Percentiles rank a stretch among this genome's conserved stretches.
These are phyloP conservation scores for Pleurotus ostreatus DNA, from an alignment of 768 basidiomycete genomes.

Conservation along the genomic window DNA sequence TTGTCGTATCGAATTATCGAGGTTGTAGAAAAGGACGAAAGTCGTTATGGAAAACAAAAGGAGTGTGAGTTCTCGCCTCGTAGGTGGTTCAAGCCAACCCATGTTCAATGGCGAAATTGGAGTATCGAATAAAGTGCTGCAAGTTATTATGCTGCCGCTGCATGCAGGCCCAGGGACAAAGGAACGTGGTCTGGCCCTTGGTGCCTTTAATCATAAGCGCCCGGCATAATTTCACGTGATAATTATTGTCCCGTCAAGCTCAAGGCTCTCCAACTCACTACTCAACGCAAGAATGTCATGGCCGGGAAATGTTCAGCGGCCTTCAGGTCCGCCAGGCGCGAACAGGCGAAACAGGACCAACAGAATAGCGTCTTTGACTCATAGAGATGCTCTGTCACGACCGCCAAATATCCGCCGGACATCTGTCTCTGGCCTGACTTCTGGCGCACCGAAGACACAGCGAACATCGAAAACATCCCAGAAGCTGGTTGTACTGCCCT, in stretches of 20 bases:
- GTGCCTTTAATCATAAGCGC: no score
- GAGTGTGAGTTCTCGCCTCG: slow-evolving; percentile 69
- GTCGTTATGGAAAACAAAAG: slow-evolving; percentile 59
- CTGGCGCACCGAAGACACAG: slow-evolving; percentile 49
- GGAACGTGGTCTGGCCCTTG: no score
- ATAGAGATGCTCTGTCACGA: slow-evolving; percentile 3
- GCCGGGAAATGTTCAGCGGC: background rate
- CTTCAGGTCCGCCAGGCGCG: background rate
- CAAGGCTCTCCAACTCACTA: no score
- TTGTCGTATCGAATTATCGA: slow-evolving; percentile 58
- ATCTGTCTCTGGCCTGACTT: slow-evolving; percentile 34
- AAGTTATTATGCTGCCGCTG: no score
- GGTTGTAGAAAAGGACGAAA: slow-evolving; percentile 72
- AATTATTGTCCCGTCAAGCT: no score
- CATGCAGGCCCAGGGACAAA: no score
- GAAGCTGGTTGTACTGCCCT: slow-evolving; percentile 86
- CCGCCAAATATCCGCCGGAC: slow-evolving; percentile 23
- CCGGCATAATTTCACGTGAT: no score
- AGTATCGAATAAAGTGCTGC: no score
- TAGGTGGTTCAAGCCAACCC: slow-evolving; percentile 65
- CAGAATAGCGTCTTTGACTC: background rate
- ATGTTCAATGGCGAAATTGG: slow-evolving; percentile 22
- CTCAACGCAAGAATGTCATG: background rate
- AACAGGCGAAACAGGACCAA: background rate
- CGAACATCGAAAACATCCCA: slow-evolving; percentile 90